Percentiles rank a stretch among this genome's conserved stretches.
phyloP scores from a whole-genome alignment of 768 basidiomycete species.

The Termitomyces sp. region DNA sequence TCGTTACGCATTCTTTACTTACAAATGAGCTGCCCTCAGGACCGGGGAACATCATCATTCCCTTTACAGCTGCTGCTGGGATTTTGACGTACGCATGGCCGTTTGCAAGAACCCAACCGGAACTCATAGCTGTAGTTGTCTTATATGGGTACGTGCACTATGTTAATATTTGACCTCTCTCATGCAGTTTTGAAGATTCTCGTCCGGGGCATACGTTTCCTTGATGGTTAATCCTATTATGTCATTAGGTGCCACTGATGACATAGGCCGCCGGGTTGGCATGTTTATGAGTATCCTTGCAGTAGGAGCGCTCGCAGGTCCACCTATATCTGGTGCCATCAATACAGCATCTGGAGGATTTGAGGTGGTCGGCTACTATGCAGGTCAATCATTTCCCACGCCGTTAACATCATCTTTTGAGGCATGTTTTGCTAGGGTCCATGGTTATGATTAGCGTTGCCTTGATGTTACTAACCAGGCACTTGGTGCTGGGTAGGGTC shows the following conservation, averaged over 20 bases:
- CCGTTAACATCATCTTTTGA: background rate
- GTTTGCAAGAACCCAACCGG: slow-evolving; percentile 36
- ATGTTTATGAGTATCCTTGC: slow-evolving; percentile 58
- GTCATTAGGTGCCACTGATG: slow-evolving; percentile 50
- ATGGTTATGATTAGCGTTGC: slow-evolving; percentile 13
- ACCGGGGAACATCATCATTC: slow-evolving; percentile 61
- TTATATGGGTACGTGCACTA: slow-evolving; percentile 49
- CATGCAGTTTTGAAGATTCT: slow-evolving; percentile 31
- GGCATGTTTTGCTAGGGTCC: slow-evolving; percentile 7
- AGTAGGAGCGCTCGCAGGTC: slow-evolving; percentile 59
- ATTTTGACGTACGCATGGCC: slow-evolving; percentile 70
- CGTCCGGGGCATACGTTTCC: slow-evolving; percentile 57
- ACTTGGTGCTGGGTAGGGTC: slow-evolving; percentile 11
- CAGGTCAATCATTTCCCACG: slow-evolving; percentile 6
- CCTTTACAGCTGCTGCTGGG: slow-evolving; percentile 50
- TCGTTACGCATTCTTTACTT: background rate
- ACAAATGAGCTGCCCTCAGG: slow-evolving; percentile 30
- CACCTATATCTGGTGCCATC: slow-evolving; percentile 72
- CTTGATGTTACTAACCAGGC: slow-evolving; percentile 12
- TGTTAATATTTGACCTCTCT: background rate
- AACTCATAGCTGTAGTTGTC: slow-evolving; percentile 47
- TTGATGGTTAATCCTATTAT: slow-evolving; percentile 53
- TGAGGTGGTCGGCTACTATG: slow-evolving; percentile 37
- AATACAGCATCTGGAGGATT: slow-evolving; percentile 46
- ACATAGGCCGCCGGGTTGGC: slow-evolving; percentile 61